Conservation (phyloP, 2,329 filamentous ascomycete species). For the Fusarium nematophilum region DNA sequence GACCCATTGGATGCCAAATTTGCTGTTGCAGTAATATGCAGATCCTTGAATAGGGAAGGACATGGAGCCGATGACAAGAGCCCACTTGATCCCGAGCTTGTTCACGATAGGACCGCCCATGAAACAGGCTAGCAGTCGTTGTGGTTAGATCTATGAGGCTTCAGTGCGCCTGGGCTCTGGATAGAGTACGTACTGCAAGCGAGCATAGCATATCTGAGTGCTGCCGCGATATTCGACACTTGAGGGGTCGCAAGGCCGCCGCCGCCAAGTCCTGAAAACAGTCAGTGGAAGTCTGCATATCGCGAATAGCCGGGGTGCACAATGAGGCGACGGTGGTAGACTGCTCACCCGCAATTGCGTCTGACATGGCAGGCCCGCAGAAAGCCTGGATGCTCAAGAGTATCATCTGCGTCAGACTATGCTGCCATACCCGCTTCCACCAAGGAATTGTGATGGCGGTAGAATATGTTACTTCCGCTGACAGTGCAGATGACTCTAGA, state of each 20-base stretch:
- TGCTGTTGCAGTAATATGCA: conserved; percentile 61
- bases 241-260: conserved; percentile 17
- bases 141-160: background rate
- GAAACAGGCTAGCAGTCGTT: conserved; percentile 4
- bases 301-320: background rate
- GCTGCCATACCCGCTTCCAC: conserved; percentile 11
- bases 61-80: conserved; percentile 17
- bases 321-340: too few species aligned
- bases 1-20: conserved; percentile 61
- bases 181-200: conserved; percentile 8
- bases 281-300: background rate
- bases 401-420: conserved; percentile 18
- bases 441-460: background rate
- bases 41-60: conserved; percentile 60
- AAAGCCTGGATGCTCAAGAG: conserved; percentile 16
- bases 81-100: conserved; percentile 13
- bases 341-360: conserved; percentile 6
- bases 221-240: conserved; percentile 13
- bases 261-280: conserved; percentile 6
- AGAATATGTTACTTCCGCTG: background rate
- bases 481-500: background rate
- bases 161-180: background rate
- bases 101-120: conserved; percentile 16
- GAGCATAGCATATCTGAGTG: conserved; percentile 10
- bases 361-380: conserved; percentile 14